A percentile compares a stretch with the other conserved stretches of the same genome.
Conservation (phyloP, 768 basidiomycete genomes). For the Boletus subcaerulescens region DNA sequence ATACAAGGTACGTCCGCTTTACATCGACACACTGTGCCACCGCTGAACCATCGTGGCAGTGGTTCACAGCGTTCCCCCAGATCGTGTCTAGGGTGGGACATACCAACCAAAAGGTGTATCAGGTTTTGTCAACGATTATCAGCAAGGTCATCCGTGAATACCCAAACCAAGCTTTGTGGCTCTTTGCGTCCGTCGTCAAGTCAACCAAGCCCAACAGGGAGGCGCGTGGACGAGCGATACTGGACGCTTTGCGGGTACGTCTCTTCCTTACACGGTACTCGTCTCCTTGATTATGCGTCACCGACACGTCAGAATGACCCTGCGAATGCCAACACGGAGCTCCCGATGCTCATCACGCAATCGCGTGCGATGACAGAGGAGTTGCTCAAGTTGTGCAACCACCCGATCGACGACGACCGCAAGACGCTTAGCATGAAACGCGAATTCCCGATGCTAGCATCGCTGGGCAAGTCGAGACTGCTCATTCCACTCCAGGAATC, state of each 20-base stretch:
- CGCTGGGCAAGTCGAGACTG: conserved; percentile 59
- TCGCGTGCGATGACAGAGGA: conserved; percentile 64
- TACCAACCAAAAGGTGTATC: conserved; percentile 56
- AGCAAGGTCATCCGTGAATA: conserved; percentile 71
- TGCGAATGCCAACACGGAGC: conserved; percentile 36
- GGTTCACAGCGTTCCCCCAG: conserved; percentile 95
- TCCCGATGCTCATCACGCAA: conserved; percentile 51
- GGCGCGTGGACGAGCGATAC: conserved; percentile 55
- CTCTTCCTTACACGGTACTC: background rate
- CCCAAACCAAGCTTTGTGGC: conserved; percentile 91
- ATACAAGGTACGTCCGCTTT: conserved; percentile 63
- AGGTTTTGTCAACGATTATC: conserved; percentile 64
- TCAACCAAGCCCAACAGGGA: conserved; percentile 68
- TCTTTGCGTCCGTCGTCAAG: conserved; percentile 84
- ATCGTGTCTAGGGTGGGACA: conserved; percentile 93
- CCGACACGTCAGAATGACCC: conserved; percentile 44
- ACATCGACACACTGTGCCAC: background rate
- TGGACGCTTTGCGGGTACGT: conserved; percentile 57
- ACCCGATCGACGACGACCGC: conserved; percentile 41
- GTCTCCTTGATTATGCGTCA: background rate
- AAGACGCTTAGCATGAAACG: conserved; percentile 42
- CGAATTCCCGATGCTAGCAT: conserved; percentile 52
- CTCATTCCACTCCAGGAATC: conserved; percentile 94
- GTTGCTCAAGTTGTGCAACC: conserved; percentile 65
- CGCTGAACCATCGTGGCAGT: conserved; percentile 46